Conservation (phyloP, 2,329 filamentous ascomycete genomes). For the Rhynchosporium agropyri region DNA sequence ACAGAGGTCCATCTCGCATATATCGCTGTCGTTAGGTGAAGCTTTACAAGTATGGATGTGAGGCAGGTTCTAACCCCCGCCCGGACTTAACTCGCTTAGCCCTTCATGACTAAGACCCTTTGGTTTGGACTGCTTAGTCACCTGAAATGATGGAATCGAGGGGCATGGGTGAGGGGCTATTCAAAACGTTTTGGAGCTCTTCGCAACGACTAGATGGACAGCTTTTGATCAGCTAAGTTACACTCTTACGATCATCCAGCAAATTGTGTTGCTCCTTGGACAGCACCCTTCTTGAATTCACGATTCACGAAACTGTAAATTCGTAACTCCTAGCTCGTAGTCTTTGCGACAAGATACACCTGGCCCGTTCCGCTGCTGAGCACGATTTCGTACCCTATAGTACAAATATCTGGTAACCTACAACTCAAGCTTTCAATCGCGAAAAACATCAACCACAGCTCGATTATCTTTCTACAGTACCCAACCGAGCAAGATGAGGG, state of each 20-base stretch:
- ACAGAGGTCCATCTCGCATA: background rate
- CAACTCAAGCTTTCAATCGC: background rate
- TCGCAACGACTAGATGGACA: background rate
- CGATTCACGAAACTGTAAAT: too few species aligned
- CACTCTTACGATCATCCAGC: background rate
- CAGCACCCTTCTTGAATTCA: too few species aligned
- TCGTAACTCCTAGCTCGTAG: background rate
- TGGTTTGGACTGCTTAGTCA: conserved; percentile 15
- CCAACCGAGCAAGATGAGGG: conserved; percentile 57
- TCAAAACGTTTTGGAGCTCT: background rate
- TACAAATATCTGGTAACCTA: conserved; percentile 7
- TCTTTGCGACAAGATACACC: too few species aligned
- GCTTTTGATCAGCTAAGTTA: background rate
- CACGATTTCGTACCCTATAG: too few species aligned
- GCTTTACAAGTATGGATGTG: background rate
- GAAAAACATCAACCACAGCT: background rate
- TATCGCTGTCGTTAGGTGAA: background rate
- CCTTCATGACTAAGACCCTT: background rate
- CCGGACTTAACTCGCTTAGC: conserved; percentile 11
- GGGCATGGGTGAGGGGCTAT: background rate
- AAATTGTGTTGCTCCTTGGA: too few species aligned
- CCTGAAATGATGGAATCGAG: conserved; percentile 20
- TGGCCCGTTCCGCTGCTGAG: too few species aligned
- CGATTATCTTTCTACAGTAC: conserved; percentile 1
- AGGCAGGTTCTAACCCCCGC: conserved; percentile 5